Evolutionary conservation across 441 rosid species (phyloP), one percentile per base, ranked within the genome.

Genomic region (Dalechampia spathulata): DNA sequence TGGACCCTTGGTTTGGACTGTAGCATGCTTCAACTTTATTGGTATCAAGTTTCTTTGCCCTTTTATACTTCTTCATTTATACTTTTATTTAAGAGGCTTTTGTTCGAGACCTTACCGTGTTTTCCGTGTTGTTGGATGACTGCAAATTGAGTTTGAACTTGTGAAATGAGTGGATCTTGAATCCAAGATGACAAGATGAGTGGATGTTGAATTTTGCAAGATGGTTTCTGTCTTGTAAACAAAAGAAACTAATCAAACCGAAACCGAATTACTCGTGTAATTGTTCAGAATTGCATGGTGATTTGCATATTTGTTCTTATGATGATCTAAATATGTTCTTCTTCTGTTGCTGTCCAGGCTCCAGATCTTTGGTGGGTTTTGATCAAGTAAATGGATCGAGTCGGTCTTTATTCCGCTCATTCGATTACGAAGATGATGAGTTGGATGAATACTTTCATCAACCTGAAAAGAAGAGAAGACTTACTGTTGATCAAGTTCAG

Each of bases 391-490:
- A 53, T 27, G 71, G 83, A 61, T 62, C 76, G 19, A 58, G 46
- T 32, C 64, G 69, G 58, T 63, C 80, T 0, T 69, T 76, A 36
- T 72, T 70, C 57, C 71, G 57, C 21, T 13, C 81, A 7, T 72
- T 70, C 28, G 83, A 77, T 49, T 66, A 47, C 5, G 87, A 77
- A 6, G 91, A 82, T 1, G 86, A 76, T 11, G 88, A 82, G 28
- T 57, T 74, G 38, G 92, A 82, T 5, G 86, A 76, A 39, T 82
- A 78, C 30, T 72, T 82, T 51, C 88, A 72, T 51, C 89, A 77
- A 53, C 80, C 86, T 6, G 88, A 75, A 52, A 85, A 82, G 81
- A 85, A 85, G 63, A 73, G 83, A 57, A 74, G 86, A 44, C 77
- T 85, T 0, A 49, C 66, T 1, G 72, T 66, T 2, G 77, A 80